These are phyloP conservation scores for Mikania micrantha DNA, from an alignment of 129 eudicot species.

Conservation along the genomic window DNA sequence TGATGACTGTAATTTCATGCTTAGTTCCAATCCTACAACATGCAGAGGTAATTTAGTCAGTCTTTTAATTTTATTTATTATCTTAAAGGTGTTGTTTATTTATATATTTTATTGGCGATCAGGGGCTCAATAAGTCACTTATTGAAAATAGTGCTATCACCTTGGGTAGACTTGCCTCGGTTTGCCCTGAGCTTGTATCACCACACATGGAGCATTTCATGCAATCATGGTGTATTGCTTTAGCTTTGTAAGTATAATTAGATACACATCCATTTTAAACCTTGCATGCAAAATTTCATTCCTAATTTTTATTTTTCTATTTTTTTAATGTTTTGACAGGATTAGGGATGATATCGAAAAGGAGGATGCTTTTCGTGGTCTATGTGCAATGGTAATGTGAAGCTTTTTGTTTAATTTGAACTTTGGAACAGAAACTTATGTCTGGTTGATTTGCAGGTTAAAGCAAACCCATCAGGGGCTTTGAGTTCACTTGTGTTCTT, in stretches of 20 bases:
- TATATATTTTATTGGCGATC: slow-evolving; percentile 1
- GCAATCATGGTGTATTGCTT: slow-evolving; percentile 91
- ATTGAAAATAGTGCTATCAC: slow-evolving; percentile 92
- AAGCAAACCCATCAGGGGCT: slow-evolving; percentile 85
- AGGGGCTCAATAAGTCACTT: slow-evolving; percentile 91
- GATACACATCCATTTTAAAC: too few species aligned
- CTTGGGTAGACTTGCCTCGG: slow-evolving; percentile 92
- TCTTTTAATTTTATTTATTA: neutral
- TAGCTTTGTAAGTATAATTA: slow-evolving; percentile 58
- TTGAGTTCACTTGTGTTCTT: slow-evolving; percentile 72
- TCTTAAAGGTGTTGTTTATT: neutral
- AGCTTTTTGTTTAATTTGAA: neutral
- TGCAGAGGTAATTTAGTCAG: slow-evolving; percentile 59
- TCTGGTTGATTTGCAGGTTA: slow-evolving; percentile 55
- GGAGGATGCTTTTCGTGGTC: slow-evolving; percentile 98
- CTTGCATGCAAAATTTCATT: neutral
- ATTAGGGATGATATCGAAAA: slow-evolving; percentile 94
- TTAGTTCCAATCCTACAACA: slow-evolving; percentile 86
- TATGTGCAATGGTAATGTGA: slow-evolving; percentile 75
- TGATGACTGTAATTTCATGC: slow-evolving; percentile 67
- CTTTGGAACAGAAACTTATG: slow-evolving; percentile 8
- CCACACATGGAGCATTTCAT: slow-evolving; percentile 99
- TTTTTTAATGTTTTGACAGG: too few species aligned
- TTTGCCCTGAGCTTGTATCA: slow-evolving; percentile 92
- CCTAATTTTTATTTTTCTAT: neutral